Base-by-base conservation (phyloP, 805 yeast genomes). In the Hermanozyma aechmeae region DNA sequence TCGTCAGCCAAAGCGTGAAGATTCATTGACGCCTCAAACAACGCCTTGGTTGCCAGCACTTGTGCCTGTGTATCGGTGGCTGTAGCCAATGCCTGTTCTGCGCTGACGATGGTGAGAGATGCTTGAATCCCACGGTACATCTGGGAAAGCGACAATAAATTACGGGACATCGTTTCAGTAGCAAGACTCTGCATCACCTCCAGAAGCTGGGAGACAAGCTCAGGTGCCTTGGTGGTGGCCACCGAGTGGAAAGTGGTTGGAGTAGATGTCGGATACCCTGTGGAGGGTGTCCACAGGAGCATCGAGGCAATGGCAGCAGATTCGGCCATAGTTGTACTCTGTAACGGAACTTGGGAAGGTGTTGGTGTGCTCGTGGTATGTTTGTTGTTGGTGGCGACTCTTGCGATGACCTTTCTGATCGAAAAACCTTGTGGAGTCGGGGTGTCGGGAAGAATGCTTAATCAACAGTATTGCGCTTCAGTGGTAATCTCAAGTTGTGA, bases 71-170 rank as follows among this genome's bases (percentile, higher is more conserved):
- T 27, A 17, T 40, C 48, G 2, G 66, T 59, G n/a, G 65, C 65
- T 4, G 65, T 58, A 8, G 65, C 65, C 23, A 53, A 35, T 2
- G 55, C 54, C n/a, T 46, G 25, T 31, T 56, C 54, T 9, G 64
- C 65, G 1, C 48, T 38, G 19, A 58, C 40, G n/a, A 58, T 45
- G 7, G 55, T 46, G 29, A 56, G 38, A 3, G 65, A 58, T 1
- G 64, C 65, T 28, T 49, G 37, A 5, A 61, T 64, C 2, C 64
- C 65, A 22, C 65, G 37, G 6, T 40, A 30, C 6, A 39, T 33
- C 27, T 40, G 38, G 4, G 61, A 52, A 14, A 48, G 43, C 3
- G 48, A 37, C 4, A 27, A 16, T 18, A 53, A 37, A 7, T 45
- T 48, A 10, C 23, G 26, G 3, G n/a, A 13, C 20, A 28, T 37